phyloP scores from a whole-genome alignment of 257 asterid species.

The Solanum chmielewskii region DNA sequence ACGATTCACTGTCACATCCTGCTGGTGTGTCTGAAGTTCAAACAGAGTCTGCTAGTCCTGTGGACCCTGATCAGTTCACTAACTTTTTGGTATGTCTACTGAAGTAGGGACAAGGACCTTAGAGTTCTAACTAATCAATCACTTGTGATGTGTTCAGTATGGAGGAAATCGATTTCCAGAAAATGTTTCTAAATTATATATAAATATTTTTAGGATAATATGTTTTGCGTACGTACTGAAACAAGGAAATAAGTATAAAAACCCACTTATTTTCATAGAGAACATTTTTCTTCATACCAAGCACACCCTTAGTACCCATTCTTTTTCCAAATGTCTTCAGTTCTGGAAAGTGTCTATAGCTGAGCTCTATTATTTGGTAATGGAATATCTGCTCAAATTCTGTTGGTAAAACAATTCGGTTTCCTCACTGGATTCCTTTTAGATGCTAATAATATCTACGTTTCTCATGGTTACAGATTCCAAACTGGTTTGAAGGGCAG shows the following conservation, averaged over 20 bases:
- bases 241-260: not conserved
- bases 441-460: not conserved
- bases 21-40: slow-evolving; percentile 94
- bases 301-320: not conserved
- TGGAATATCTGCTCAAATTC: not conserved
- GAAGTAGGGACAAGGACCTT: not conserved
- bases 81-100: slow-evolving; percentile 50
- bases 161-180: not conserved
- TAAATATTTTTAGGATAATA: not conserved
- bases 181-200: not conserved
- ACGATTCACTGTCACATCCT: slow-evolving; percentile 93
- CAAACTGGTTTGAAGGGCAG: slow-evolving; percentile 69
- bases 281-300: not conserved
- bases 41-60: slow-evolving; percentile 72
- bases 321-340: not conserved
- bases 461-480: slow-evolving; percentile 35
- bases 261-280: not conserved
- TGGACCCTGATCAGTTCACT: slow-evolving; percentile 83
- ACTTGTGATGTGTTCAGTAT: not conserved
- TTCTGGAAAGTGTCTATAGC: not conserved
- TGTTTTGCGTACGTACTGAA: not conserved
- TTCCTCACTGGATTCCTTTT: not conserved
- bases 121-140: not conserved
- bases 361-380: not conserved
- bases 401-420: not conserved